A percentile compares a stretch with the other conserved stretches of the same genome.
Evolutionary conservation across 306 rosid species (phyloP).

Genomic region (Malus sieversii): DNA sequence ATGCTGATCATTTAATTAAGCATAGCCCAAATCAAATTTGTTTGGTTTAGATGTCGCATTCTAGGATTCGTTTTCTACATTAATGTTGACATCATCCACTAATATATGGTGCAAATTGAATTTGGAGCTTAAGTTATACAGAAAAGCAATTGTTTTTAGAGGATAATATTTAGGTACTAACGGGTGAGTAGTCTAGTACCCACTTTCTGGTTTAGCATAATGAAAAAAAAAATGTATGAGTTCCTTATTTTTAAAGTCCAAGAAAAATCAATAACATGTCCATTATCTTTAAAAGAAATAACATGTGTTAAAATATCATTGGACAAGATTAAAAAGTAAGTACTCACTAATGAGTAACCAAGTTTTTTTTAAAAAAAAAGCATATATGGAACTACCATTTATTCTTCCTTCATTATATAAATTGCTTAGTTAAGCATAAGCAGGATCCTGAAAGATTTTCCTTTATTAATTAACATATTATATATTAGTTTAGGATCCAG

Average conservation of each 20-base stretch:
- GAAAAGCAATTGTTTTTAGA: neutral
- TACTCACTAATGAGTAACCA: no score
- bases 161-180: no score
- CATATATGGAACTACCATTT: conserved; percentile 6
- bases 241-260: no score
- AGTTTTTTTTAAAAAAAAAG: neutral
- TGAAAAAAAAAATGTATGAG: no score
- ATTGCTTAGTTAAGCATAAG: neutral
- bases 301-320: no score
- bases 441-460: conserved; percentile 26
- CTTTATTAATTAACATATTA: neutral
- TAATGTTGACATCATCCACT: conserved; percentile 33
- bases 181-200: no score
- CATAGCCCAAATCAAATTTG: conserved; percentile 10
- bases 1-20: neutral
- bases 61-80: conserved; percentile 26
- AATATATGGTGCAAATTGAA: conserved; percentile 21
- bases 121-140: conserved; percentile 1
- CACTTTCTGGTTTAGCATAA: no score
- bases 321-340: no score
- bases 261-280: no score
- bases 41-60: conserved; percentile 20
- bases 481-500: neutral
- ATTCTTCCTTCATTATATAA: conserved; percentile 11
- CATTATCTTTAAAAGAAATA: no score